These are phyloP conservation scores for Cladophialophora yegresii DNA, from an alignment of 2,329 filamentous ascomycete genomes.

Conservation along the genomic window DNA sequence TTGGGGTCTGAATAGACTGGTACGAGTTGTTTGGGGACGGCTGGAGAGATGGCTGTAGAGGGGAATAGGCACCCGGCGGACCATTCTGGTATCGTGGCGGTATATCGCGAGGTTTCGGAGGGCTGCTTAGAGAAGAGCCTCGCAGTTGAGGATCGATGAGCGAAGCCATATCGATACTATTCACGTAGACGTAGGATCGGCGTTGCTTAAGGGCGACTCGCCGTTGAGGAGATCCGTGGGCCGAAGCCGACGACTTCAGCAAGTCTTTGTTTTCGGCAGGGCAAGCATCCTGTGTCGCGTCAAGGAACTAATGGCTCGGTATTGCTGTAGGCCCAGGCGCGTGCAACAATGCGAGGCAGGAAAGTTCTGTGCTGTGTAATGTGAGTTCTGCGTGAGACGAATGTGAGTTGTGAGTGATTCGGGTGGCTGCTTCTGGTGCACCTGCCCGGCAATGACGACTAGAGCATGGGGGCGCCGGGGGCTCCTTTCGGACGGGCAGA, in stretches of 20 bases:
- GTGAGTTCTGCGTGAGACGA: background rate
- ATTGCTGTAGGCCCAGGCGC: background rate
- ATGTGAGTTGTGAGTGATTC: background rate
- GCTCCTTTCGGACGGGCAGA: background rate
- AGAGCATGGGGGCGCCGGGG: background rate
- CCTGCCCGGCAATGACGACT: slow-evolving; percentile 1
- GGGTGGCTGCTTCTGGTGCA: background rate
- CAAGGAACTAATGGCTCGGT: background rate
- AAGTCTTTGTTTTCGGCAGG: background rate
- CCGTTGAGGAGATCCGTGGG: slow-evolving; percentile 24
- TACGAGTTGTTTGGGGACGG: slow-evolving; percentile 35
- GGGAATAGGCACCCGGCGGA: slow-evolving; percentile 29
- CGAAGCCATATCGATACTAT: slow-evolving; percentile 13
- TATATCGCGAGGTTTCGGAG: slow-evolving; percentile 31
- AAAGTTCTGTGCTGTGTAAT: background rate
- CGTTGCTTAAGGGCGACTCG: slow-evolving; percentile 25
- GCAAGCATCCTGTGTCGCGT: slow-evolving; percentile 17
- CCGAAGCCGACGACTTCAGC: slow-evolving; percentile 17
- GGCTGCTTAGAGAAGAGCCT: slow-evolving; percentile 29
- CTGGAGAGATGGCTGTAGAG: slow-evolving; percentile 34
- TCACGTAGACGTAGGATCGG: slow-evolving; percentile 19
- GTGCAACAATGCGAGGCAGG: background rate
- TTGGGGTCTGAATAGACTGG: slow-evolving; percentile 34
- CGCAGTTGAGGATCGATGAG: slow-evolving; percentile 31
- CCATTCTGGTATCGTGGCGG: slow-evolving; percentile 30